These are phyloP conservation scores for Penicillium coffeae DNA, from an alignment of 495 filamentous ascomycete genomes.

Conservation along the genomic window DNA sequence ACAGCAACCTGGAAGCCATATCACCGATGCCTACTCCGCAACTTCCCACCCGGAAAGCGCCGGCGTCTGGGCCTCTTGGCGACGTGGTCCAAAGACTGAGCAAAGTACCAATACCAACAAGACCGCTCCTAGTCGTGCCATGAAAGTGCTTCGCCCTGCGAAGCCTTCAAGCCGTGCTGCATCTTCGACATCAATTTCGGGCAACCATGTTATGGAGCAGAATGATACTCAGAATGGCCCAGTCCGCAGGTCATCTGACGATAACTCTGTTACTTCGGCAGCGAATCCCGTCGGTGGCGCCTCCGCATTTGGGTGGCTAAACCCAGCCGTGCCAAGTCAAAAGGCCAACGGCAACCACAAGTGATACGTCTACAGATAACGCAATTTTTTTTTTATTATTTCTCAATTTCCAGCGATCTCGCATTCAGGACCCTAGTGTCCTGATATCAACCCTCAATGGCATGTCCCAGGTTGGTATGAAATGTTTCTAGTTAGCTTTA, in stretches of 20 bases:
- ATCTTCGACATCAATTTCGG: conserved; percentile 26
- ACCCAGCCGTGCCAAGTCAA: conserved; percentile 27
- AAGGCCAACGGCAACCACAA: neutral
- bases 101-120: conserved; percentile 43
- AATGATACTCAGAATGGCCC: conserved; percentile 21
- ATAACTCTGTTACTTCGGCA: conserved; percentile 28
- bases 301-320: conserved; percentile 96
- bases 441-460: too few relatives aligned
- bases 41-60: conserved; percentile 44
- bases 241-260: conserved; percentile 23
- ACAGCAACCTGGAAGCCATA: neutral
- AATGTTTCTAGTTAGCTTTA: neutral
- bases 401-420: neutral
- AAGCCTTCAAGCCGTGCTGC: conserved; percentile 48
- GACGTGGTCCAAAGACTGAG: conserved; percentile 52
- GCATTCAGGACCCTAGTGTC: too few relatives aligned
- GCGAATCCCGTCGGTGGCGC: conserved; percentile 85
- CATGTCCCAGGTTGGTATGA: neutral
- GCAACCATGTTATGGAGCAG: conserved; percentile 26
- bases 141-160: conserved; percentile 74
- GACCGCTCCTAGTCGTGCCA: conserved; percentile 52
- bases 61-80: conserved; percentile 67
- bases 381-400: neutral
- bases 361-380: neutral
- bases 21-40: conserved; percentile 26